phyloP scores from a whole-genome alignment of 176 grass and related monocot species.

The Oryza longistaminata region DNA sequence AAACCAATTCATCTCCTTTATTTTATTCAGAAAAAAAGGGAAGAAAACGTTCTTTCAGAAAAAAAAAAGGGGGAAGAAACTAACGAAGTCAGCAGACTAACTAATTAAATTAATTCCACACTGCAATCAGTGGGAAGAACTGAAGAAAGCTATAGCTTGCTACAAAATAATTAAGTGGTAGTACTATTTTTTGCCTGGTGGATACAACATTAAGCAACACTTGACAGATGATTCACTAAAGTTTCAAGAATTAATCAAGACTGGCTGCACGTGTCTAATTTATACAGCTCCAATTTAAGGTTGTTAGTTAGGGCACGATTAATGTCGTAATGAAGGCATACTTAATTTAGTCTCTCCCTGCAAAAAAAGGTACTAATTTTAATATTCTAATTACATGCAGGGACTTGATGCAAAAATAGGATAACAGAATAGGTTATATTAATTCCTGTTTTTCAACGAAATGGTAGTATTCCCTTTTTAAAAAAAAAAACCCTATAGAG shows the following conservation, averaged over 20 bases:
- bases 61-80: not conserved
- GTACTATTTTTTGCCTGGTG: no score
- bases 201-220: not conserved
- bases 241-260: no score
- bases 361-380: not conserved
- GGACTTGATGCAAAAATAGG: not conserved
- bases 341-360: not conserved
- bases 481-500: not conserved
- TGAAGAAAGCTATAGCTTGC: no score
- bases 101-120: no score
- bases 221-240: not conserved
- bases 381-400: not conserved
- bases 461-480: not conserved
- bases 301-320: not conserved
- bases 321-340: not conserved
- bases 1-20: not conserved
- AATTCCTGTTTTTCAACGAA: not conserved
- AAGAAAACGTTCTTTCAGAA: not conserved
- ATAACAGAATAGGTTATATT: not conserved
- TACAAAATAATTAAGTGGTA: not conserved
- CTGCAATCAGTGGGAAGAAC: not conserved
- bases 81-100: not conserved
- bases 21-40: not conserved
- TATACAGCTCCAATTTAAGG: not conserved
- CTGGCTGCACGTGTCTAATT: not conserved